A percentile compares a stretch with the other conserved stretches of the same genome.
Conservation (phyloP, 352 stramenopile genomes). For the Pythium vanterpoolii region DNA sequence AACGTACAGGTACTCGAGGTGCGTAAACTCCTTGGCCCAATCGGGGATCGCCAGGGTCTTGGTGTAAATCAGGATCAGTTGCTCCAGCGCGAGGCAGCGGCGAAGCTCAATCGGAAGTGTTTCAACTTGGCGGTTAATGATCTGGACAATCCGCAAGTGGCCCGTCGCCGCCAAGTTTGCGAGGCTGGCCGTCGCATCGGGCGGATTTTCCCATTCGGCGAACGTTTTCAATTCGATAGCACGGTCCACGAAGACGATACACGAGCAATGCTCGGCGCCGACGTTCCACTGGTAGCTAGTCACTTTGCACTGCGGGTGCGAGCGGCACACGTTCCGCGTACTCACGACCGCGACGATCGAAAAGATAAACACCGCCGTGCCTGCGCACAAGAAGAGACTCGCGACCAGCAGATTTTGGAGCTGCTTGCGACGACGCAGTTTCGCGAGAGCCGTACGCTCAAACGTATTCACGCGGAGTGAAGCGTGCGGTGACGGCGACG, state of each 20-base stretch:
- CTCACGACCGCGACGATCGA: slow-evolving; percentile 14
- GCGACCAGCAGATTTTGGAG: not conserved
- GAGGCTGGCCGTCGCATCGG: slow-evolving; percentile 15
- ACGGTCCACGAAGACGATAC: slow-evolving; percentile 27
- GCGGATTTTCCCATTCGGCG: slow-evolving; percentile 19
- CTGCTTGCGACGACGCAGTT: not conserved
- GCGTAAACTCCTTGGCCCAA: slow-evolving; percentile 17
- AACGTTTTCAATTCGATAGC: slow-evolving; percentile 2
- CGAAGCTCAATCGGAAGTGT: slow-evolving; percentile 16
- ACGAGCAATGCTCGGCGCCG: slow-evolving; percentile 17
- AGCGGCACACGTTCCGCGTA: not conserved
- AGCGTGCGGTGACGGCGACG: not conserved
- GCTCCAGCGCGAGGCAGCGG: slow-evolving; percentile 13
- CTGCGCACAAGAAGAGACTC: slow-evolving; percentile 7
- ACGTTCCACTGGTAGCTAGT: slow-evolving; percentile 20
- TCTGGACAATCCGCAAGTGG: slow-evolving; percentile 22
- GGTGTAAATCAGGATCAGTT: slow-evolving; percentile 32
- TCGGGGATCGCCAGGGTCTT: slow-evolving; percentile 18
- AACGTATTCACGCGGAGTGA: not conserved
- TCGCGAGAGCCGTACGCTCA: not conserved
- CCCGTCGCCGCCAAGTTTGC: slow-evolving; percentile 15
- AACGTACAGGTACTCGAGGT: slow-evolving; percentile 15
- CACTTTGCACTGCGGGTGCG: slow-evolving; percentile 15
- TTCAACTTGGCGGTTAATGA: slow-evolving; percentile 24
- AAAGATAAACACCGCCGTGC: slow-evolving; percentile 14